A percentile compares a stretch with the other conserved stretches of the same genome.
These are phyloP conservation scores for Fusarium nygamai DNA, from an alignment of 2,329 filamentous ascomycete genomes.

Conservation along the genomic window DNA sequence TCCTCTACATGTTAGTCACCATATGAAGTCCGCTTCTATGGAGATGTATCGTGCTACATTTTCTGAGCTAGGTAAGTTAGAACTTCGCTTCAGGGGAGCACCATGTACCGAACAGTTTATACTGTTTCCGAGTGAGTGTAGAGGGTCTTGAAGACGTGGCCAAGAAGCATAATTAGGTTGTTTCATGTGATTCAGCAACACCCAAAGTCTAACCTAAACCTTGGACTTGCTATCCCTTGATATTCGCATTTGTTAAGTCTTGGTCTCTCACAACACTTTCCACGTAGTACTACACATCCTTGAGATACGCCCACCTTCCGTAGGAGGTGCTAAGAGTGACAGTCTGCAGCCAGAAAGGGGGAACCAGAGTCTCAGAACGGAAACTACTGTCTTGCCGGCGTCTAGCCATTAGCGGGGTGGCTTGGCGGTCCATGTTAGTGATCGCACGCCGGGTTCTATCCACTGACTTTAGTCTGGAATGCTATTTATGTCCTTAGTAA, in stretches of 20 bases:
- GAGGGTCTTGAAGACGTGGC: not conserved
- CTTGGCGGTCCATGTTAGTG: slow-evolving; percentile 26
- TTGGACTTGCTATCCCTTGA: not conserved
- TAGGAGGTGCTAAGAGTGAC: not conserved
- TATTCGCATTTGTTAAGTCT: not conserved
- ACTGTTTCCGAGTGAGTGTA: not conserved
- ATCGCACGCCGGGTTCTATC: slow-evolving; percentile 1
- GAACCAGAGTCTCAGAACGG: slow-evolving; percentile 29
- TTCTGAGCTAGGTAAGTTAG: not conserved
- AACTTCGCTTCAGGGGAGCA: not conserved
- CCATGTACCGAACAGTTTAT: not conserved
- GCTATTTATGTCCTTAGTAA: slow-evolving; percentile 12
- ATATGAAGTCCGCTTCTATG: not conserved
- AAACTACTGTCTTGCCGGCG: slow-evolving; percentile 28
- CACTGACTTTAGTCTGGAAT: slow-evolving; percentile 9
- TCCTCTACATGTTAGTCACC: not conserved
- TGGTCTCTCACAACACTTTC: not conserved
- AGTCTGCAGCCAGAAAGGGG: slow-evolving; percentile 24
- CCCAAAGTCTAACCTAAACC: not conserved
- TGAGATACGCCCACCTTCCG: slow-evolving; percentile 3
- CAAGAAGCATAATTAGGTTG: not conserved
- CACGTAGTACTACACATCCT: not conserved
- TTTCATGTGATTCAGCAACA: not conserved
- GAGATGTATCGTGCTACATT: not conserved
- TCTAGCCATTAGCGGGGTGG: slow-evolving; percentile 28